Base-by-base conservation (phyloP, 1,139 yeast genomes). In the Diutina pseudorugosa region DNA sequence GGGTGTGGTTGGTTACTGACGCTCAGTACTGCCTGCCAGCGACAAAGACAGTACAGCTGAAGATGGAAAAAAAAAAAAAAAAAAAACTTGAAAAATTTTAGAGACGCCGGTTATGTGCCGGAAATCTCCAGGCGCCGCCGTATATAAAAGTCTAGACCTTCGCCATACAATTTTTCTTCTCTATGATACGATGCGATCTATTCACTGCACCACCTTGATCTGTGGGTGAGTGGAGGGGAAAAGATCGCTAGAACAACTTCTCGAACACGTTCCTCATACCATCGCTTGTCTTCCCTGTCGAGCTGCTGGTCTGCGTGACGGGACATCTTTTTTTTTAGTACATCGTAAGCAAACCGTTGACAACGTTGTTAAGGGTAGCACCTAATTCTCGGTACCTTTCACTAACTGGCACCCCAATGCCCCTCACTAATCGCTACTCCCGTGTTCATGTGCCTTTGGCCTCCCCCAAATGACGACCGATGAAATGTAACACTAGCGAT, bases 121-220 rank as follows among this genome's bases (percentile, higher is more conserved):
- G 36, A 30, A 11, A 12, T 11, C n/a, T 30, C n/a, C 36, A 9
- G 36, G 11, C n/a, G 36, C 36, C n/a, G 36, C 36, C 36, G 36
- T 30, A 30, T 30, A 30, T 30, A 30, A 30, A 5, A 25, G 48
- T 33, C 45, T 30, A 19, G 20, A 47, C 47, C 51, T 41, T 11
- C 18, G 18, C 51, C 52, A 51, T 40, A 47, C 47, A 45, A 45
- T 52, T 55, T 60, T 55, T 62, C 56, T 56, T 57, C 59, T 63
- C 68, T 65, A 66, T 68, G 79, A 76, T 75, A 75, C 80, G 77
- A 72, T 64, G 81, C 79, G 67, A 71, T 75, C 80, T 73, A 76
- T 76, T 76, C 80, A 76, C 81, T 76, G 80, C 80, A 75, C 79
- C 79, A 69, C 69, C 68, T 69, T 58, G 57, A 56, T 56, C 59